Evolutionary conservation across 768 basidiomycete genomes (phyloP).

Genomic region (Pisolithus marmoratus): DNA sequence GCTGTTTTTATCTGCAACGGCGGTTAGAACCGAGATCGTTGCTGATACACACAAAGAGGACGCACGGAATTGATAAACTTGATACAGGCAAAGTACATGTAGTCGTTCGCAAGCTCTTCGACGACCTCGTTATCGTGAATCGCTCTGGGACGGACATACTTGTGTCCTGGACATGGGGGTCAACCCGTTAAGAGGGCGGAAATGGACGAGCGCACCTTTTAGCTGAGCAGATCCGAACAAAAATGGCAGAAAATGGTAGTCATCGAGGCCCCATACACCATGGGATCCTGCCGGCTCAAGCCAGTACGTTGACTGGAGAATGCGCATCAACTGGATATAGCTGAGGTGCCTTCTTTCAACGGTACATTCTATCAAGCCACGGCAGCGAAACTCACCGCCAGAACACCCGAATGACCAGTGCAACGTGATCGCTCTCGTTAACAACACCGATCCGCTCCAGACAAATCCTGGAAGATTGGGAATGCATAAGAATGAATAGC

Average conservation of each 20-base stretch:
- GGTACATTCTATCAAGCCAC: not conserved
- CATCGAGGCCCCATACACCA: conserved; percentile 96
- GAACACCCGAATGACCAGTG: conserved; percentile 79
- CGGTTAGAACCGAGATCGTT: not conserved
- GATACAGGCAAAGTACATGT: conserved; percentile 97
- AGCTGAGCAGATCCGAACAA: conserved; percentile 82
- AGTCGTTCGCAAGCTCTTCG: conserved; percentile 86
- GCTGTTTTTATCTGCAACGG: conserved; percentile 81
- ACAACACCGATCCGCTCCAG: conserved; percentile 67
- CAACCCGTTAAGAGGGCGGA: not conserved
- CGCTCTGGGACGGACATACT: conserved; percentile 83
- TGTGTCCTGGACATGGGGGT: conserved; percentile 55
- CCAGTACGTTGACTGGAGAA: conserved; percentile 92
- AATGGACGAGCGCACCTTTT: conserved; percentile 34
- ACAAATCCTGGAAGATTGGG: conserved; percentile 58
- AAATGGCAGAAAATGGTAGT: conserved; percentile 95
- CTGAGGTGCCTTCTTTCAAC: conserved; percentile 19
- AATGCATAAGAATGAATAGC: not conserved
- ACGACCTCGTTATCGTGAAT: conserved; percentile 90
- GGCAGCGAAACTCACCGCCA: conserved; percentile 56
- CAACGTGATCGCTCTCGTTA: conserved; percentile 56
- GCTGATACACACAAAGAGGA: not conserved
- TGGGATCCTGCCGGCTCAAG: conserved; percentile 98
- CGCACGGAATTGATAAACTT: conserved; percentile 87
- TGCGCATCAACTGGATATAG: conserved; percentile 77